Evolutionary conservation across 1,284 basidiomycete genomes (phyloP).

Genomic region (Apiotrichum veenhuisii): DNA sequence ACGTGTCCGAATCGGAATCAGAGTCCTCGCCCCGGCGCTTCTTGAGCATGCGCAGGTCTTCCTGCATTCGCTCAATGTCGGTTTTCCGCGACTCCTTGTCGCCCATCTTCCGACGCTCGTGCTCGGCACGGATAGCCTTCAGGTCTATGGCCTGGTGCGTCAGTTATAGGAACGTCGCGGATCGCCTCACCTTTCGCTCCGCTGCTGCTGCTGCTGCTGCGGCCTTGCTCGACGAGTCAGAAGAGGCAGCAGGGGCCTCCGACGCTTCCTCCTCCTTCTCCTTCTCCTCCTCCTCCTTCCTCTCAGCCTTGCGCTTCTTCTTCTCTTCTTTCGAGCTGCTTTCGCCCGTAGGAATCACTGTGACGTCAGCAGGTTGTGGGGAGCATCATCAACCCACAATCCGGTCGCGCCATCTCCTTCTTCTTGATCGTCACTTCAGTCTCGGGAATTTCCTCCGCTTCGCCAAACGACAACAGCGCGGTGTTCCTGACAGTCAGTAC

Average conservation of each 20-base stretch:
- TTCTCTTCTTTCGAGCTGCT: background rate
- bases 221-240: background rate
- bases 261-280: background rate
- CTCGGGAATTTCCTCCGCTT: constrained; percentile 64
- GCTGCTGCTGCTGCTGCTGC: constrained; percentile 1
- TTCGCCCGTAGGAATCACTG: background rate
- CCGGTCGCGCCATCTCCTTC: constrained; percentile 73
- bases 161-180: background rate
- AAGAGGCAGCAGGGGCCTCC: background rate
- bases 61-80: constrained; percentile 83
- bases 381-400: constrained; percentile 57
- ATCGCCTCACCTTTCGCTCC: background rate
- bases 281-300: constrained; percentile 21
- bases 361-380: background rate
- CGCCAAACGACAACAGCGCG: constrained; percentile 80
- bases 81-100: constrained; percentile 64
- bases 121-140: constrained; percentile 66
- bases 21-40: constrained; percentile 39
- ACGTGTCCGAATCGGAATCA: constrained; percentile 42
- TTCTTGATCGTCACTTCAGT: constrained; percentile 58
- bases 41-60: constrained; percentile 71
- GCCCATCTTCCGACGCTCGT: constrained; percentile 63
- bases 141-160: constrained; percentile 54
- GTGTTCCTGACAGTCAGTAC: constrained; percentile 62
- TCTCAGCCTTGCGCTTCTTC: constrained; percentile 23